Evolutionary conservation across 176 grass and related monocot species (phyloP).

Genomic region (Cenchrus americanus): DNA sequence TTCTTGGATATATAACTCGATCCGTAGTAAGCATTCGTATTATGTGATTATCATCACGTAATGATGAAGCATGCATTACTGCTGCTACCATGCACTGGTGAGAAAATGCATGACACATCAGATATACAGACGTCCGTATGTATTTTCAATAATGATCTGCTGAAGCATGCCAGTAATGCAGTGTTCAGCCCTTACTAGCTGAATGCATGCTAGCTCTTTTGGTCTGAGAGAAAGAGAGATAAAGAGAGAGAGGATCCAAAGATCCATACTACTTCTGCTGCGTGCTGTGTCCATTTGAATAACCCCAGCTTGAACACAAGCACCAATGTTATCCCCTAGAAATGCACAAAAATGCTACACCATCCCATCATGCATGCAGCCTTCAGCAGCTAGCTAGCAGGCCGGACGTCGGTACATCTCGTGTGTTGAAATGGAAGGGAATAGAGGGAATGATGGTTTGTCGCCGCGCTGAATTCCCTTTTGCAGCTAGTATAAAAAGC

Average conservation of each 20-base stretch:
- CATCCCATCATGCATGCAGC: not conserved
- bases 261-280: not conserved
- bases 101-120: not conserved
- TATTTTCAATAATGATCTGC: not conserved
- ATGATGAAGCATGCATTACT: not conserved
- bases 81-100: not conserved
- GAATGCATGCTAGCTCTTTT: not conserved
- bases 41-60: not conserved
- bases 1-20: not conserved
- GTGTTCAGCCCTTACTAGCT: not conserved
- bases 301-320: not conserved
- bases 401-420: constrained; percentile 1
- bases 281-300: not conserved
- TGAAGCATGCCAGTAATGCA: not conserved
- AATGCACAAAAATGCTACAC: not conserved
- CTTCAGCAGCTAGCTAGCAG: not conserved
- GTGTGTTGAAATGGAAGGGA: constrained; percentile 57
- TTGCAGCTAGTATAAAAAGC: not conserved
- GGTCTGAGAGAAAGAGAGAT: not conserved
- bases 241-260: not conserved
- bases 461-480: constrained; percentile 31
- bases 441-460: constrained; percentile 48
- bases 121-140: too few species aligned
- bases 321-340: constrained; percentile 46
- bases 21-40: not conserved